Base-by-base conservation (phyloP, 2,329 filamentous ascomycete genomes). In the Ascochyta lentis region DNA sequence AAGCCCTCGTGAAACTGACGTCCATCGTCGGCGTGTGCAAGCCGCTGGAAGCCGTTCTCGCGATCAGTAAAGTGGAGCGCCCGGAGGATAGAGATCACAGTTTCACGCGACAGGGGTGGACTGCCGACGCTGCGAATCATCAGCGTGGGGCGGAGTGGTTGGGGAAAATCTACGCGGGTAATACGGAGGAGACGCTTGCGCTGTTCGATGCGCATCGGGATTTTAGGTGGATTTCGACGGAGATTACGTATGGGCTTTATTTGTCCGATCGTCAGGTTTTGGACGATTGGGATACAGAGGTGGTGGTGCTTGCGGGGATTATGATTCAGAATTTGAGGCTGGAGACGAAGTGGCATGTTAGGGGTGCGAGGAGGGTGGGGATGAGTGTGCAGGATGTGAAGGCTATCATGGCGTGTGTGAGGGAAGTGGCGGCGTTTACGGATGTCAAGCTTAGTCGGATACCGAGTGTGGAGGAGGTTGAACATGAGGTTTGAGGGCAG, bases 11-110 rank as follows among this genome's bases (percentile, higher is more conserved):
- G 51, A 88, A 89, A 70, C 73, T 79, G 12, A 77, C 85, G 1
- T 59, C 63, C 12, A 76, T 88, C 2, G 79, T 86, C 15, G 86
- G 86, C 1, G 84, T 88, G 0, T 86, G 84, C 70, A 88, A 86
- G 64, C 84, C 85, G 4, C 71, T 89, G 3, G 85, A 87, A 63
- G 81, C 84, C 1, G 81, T 87, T 37, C 76, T 86, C 4, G 76
- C 80, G 10, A 86, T 87, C 7, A 15, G 6, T 19, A 43, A 50
- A 23, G 47, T 43, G 4, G 47, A 50, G 24, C 39, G 31, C 10
- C 39, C 47, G 2, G 47, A 50, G 5, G 39, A 50, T 13, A 10
- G 47, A 3, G 53, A 56, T 19, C 47, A 47, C 15, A 33, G 41
- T 0, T 56, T 50, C 24, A 44, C 48, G 3, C 48, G 48, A 4